These are phyloP conservation scores for Scalesia atractyloides DNA, from an alignment of 129 eudicot species.

Conservation along the genomic window DNA sequence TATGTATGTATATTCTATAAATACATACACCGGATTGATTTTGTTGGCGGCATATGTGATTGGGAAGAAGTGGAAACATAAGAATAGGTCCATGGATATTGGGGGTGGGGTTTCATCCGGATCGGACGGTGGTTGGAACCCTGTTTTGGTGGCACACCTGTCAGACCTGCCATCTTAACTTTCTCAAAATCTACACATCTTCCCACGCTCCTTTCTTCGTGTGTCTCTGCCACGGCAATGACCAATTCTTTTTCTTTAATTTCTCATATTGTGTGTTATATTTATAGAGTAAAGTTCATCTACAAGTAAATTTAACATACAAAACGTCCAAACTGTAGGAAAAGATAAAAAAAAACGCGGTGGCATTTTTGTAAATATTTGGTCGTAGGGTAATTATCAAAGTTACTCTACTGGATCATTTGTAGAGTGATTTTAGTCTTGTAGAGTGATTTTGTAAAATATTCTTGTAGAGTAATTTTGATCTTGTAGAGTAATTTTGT, in stretches of 20 bases:
- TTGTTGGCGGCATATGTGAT: slow-evolving; percentile 3
- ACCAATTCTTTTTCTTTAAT: neutral
- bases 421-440: too few relatives aligned
- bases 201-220: slow-evolving; percentile 37
- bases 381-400: too few relatives aligned
- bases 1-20: neutral
- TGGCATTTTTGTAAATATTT: too few relatives aligned
- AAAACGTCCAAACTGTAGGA: too few relatives aligned
- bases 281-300: too few relatives aligned
- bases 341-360: too few relatives aligned
- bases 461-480: too few relatives aligned
- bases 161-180: slow-evolving; percentile 37
- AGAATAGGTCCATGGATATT: slow-evolving; percentile 13
- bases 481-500: too few relatives aligned
- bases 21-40: neutral
- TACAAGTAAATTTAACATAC: too few relatives aligned
- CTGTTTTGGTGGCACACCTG: slow-evolving; percentile 40
- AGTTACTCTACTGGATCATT: too few relatives aligned
- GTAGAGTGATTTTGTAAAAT: too few relatives aligned
- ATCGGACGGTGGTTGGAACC: slow-evolving; percentile 42
- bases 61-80: neutral
- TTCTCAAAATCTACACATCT: slow-evolving; percentile 12
- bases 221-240: slow-evolving; percentile 35
- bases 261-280: neutral
- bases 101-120: slow-evolving; percentile 41